These are phyloP conservation scores for Leptomonas seymouri DNA, from an alignment of 208 protist genomes.

Conservation along the genomic window DNA sequence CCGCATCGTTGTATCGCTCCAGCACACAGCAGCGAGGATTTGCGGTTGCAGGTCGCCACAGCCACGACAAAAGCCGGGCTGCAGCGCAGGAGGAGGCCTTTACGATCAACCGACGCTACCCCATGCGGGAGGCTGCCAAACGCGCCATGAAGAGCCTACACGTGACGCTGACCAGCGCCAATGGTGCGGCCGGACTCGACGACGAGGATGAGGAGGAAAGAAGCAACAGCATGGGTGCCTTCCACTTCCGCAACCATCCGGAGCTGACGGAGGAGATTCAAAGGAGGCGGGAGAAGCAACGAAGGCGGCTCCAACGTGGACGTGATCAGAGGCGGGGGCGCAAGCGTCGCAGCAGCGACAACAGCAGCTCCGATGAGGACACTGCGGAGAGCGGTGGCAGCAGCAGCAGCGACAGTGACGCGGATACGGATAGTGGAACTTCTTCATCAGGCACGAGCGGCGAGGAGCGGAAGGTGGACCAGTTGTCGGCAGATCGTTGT, in stretches of 20 bases:
- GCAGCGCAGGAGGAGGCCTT: conserved; percentile 16
- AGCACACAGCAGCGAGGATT: background rate
- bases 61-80: background rate
- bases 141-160: conserved; percentile 58
- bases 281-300: background rate
- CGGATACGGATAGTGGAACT: background rate
- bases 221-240: conserved; percentile 33
- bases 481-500: background rate
- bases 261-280: conserved; percentile 27
- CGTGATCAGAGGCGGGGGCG: background rate
- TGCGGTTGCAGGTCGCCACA: background rate
- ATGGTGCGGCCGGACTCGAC: conserved; percentile 12
- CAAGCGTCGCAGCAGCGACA: conserved; percentile 1
- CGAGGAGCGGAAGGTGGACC: background rate
- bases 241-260: conserved; percentile 50
- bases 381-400: background rate
- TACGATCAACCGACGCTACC: conserved; percentile 58
- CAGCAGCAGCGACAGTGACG: conserved; percentile 2
- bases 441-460: background rate
- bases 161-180: conserved; percentile 33
- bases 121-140: conserved; percentile 60
- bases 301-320: background rate
- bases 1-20: conserved; percentile 15
- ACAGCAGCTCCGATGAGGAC: background rate
- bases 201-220: conserved; percentile 9